Base-by-base conservation (phyloP, 805 yeast species). In the Scheffersomyces ergatensis region DNA sequence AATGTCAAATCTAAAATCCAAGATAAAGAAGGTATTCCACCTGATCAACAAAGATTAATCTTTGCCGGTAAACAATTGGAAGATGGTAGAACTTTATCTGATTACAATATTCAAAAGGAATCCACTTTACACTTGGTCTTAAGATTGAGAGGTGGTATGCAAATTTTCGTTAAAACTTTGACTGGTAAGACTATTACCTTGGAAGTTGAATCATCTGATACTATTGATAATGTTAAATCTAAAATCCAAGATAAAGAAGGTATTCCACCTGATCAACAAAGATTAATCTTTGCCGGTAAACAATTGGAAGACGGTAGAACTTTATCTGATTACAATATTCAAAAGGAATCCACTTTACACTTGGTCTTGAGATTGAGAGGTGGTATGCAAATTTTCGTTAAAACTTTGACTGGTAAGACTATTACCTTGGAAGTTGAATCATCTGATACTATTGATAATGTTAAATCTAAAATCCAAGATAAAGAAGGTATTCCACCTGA, bases 401-500 rank as follows among this genome's bases (percentile, higher is more conserved):
- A 92, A 80, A 92, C 99, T 79, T 83, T 93, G 72, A 90, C 98
- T 63, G 98, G 98, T 80, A 92, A 92, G 89, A 85, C 98, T 68
- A 92, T 93, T 78, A 86, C 97, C 83, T 85, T 89, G 66, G 97
- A 89, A 83, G 97, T 89, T 71, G 97, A 89, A 83, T 89, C 97
- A 62, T 87, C 96, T 65, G 97, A 89, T 85, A 89, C 97, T 70
- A 89, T 89, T 76, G 97, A 90, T 86, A 89, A 89, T 69, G 97
- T 89, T 83, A 89, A 90, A 82, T 82, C 96, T 71, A 90, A 90
- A 85, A 90, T 89, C 75, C 96, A 89, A 78, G 96, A 92, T 84
- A 90, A 90, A 83, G 98, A 92, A 76, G 97, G 97, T 71, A 92
- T 92, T 60, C 98, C 98, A 73, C 97, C 98, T 66, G 97, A 92